A percentile compares a stretch with the other conserved stretches of the same genome.
Conservation (phyloP, 805 yeast species). For the Metschnikowia cubensis region DNA sequence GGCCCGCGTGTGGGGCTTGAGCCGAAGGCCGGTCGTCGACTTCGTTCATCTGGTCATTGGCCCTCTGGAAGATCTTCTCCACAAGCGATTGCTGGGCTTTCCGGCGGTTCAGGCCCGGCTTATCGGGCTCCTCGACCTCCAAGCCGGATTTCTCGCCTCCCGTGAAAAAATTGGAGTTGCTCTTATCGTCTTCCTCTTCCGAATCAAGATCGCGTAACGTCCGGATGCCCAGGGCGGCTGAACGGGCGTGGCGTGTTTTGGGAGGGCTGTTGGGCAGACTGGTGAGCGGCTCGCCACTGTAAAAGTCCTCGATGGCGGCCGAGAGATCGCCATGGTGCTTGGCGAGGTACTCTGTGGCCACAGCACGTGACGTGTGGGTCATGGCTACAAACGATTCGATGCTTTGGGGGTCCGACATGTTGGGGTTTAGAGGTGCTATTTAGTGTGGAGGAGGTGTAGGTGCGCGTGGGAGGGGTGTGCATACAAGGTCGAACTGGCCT, state of each 20-base stretch:
- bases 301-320: slow-evolving; percentile 41
- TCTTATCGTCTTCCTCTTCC: slow-evolving; percentile 52
- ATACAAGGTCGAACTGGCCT: too few relatives aligned
- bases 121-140: slow-evolving; percentile 72
- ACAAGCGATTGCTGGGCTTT: slow-evolving; percentile 42
- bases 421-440: not conserved
- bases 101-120: slow-evolving; percentile 33
- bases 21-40: slow-evolving; percentile 36
- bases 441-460: not conserved
- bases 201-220: slow-evolving; percentile 42
- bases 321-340: slow-evolving; percentile 36
- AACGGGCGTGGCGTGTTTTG: not conserved
- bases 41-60: slow-evolving; percentile 44
- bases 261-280: too few relatives aligned
- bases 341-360: slow-evolving; percentile 39
- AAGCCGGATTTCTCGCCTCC: slow-evolving; percentile 75
- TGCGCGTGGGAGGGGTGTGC: not conserved
- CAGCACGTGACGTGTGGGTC: slow-evolving; percentile 30
- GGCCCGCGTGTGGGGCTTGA: slow-evolving; percentile 16
- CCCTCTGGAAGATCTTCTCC: slow-evolving; percentile 65
- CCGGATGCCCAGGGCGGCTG: slow-evolving; percentile 24
- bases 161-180: slow-evolving; percentile 54
- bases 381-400: slow-evolving; percentile 35
- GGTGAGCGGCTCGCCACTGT: slow-evolving; percentile 18
- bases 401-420: slow-evolving; percentile 19